These are phyloP conservation scores for Candida sonorensis DNA, from an alignment of 805 yeast species.

Conservation along the genomic window DNA sequence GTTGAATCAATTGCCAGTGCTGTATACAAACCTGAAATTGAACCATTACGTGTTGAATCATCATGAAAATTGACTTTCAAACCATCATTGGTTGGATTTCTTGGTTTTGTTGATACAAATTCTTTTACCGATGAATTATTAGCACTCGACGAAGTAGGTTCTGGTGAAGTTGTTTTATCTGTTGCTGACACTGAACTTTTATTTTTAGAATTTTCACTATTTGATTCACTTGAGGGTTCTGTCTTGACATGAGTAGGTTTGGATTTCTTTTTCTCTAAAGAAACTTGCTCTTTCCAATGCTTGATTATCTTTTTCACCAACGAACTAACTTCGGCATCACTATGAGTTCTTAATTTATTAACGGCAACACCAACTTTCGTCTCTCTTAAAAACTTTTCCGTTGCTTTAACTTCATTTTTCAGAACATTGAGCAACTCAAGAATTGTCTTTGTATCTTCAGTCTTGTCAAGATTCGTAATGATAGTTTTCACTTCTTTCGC, in stretches of 20 bases:
- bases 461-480: constrained; percentile 68
- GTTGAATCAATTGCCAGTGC: constrained; percentile 80
- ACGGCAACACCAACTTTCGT: constrained; percentile 98
- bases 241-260: constrained; percentile 5
- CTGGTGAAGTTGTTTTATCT: constrained; percentile 1
- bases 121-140: constrained; percentile 22
- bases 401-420: constrained; percentile 69
- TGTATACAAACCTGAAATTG: constrained; percentile 77
- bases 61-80: constrained; percentile 62
- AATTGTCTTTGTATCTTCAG: constrained; percentile 56
- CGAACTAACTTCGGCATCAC: constrained; percentile 58
- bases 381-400: constrained; percentile 80
- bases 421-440: constrained; percentile 59
- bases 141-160: neutral
- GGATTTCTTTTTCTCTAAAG: constrained; percentile 44
- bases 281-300: constrained; percentile 86
- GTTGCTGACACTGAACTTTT: neutral
- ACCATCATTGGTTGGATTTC: constrained; percentile 79
- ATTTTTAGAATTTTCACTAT: too few species aligned
- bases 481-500: constrained; percentile 65
- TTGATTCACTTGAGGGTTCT: constrained; percentile 2
- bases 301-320: constrained; percentile 79
- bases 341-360: constrained; percentile 70
- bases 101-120: constrained; percentile 46
- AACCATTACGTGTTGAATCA: constrained; percentile 76